A percentile compares a stretch with the other conserved stretches of the same genome.
Conservation (phyloP, 371 early-diverging fungal species). For the Sporodiniella umbellata region DNA sequence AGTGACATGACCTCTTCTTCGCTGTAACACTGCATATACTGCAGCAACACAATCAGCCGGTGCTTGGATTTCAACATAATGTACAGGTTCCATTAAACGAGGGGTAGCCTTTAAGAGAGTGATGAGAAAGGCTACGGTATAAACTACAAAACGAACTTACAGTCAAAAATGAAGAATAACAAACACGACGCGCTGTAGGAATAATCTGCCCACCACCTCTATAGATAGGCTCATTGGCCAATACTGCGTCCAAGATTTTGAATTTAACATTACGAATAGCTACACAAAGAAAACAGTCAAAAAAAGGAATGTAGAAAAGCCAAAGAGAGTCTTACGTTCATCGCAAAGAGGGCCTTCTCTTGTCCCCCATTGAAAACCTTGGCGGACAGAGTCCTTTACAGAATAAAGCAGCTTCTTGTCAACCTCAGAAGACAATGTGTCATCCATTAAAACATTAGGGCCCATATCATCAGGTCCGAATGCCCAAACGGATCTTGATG, state of each 20-base stretch:
- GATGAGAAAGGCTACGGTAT: no score
- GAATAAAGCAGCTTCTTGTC: conserved; percentile 78
- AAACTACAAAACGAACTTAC: no score
- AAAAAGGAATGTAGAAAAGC: background rate
- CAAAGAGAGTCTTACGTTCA: conserved; percentile 68
- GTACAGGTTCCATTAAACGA: conserved; percentile 96
- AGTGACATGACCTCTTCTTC: conserved; percentile 96
- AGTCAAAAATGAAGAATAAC: conserved; percentile 93
- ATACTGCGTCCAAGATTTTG: conserved; percentile 80
- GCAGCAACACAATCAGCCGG: conserved; percentile 95
- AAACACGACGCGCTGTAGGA: conserved; percentile 97
- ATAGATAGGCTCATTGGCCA: conserved; percentile 87
- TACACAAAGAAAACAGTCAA: conserved; percentile 14
- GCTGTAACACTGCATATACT: conserved; percentile 92
- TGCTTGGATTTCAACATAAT: conserved; percentile 93
- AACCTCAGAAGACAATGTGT: conserved; percentile 87
- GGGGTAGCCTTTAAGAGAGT: conserved; percentile 90
- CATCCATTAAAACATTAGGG: conserved; percentile 93
- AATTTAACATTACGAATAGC: conserved; percentile 94
- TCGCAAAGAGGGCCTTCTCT: conserved; percentile 96
- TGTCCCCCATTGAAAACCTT: conserved; percentile 98
- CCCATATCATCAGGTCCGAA: conserved; percentile 94
- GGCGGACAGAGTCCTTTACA: conserved; percentile 82
- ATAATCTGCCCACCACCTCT: conserved; percentile 98
- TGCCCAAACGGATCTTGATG: conserved; percentile 93